Conservation (phyloP, 495 filamentous ascomycete genomes). For the Diplogelasinospora grovesii region DNA sequence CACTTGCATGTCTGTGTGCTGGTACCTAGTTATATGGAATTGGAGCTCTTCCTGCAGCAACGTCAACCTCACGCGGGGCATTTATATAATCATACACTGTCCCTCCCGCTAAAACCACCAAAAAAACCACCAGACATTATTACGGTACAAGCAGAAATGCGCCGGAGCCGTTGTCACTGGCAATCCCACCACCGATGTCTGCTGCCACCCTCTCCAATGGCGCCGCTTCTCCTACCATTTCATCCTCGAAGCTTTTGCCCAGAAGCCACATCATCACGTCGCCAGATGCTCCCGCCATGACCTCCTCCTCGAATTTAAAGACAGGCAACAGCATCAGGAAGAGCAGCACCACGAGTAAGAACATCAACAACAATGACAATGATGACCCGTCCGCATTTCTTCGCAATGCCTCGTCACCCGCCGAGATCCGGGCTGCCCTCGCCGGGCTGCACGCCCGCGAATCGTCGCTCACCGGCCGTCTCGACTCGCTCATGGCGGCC, state of each 20-base stretch:
- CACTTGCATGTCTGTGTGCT: no score
- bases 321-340: conserved; percentile 6
- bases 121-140: not conserved
- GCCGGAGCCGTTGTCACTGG: conserved; percentile 21
- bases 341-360: conserved; percentile 7
- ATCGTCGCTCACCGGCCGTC: conserved; percentile 60
- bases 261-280: conserved; percentile 7
- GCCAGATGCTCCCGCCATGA: not conserved
- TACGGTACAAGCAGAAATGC: conserved; percentile 22
- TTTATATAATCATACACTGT: no score
- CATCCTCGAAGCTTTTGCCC: conserved; percentile 10
- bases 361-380: conserved; percentile 3
- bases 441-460: conserved; percentile 69
- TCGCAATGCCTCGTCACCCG: conserved; percentile 62
- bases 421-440: conserved; percentile 72
- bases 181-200: conserved; percentile 33
- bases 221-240: conserved; percentile 19
- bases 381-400: conserved; percentile 37
- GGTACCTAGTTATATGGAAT: no score
- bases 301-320: no score
- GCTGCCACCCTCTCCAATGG: conserved; percentile 34
- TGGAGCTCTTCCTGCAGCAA: no score
- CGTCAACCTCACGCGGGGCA: no score
- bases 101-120: no score
- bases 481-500: conserved; percentile 68